phyloP scores from a whole-genome alignment of 2,329 filamentous ascomycete genomes.

The Beauveria brongniartii region DNA sequence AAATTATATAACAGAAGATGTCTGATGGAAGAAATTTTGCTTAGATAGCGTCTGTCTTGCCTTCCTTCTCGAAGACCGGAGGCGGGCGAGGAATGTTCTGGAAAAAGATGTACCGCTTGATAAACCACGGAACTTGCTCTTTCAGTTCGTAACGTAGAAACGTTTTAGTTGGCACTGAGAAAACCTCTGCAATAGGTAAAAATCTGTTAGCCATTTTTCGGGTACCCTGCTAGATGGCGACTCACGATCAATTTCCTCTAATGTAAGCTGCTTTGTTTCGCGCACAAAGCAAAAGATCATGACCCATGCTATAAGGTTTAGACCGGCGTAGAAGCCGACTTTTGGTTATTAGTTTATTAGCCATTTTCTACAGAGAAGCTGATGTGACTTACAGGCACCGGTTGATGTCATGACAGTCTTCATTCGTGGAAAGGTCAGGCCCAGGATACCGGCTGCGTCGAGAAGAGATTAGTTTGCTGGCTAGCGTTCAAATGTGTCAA shows the following conservation, averaged over 20 bases:
- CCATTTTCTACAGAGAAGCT: rapidly evolving
- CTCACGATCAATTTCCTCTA: conserved; percentile 30
- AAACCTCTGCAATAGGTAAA: conserved; percentile 20
- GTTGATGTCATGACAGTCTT: conserved; percentile 23
- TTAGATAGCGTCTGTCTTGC: neutral
- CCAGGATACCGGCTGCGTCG: conserved; percentile 36
- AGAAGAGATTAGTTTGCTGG: neutral
- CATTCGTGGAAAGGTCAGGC: conserved; percentile 46
- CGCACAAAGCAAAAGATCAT: conserved; percentile 40
- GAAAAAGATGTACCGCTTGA: conserved; percentile 29
- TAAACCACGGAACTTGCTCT: conserved; percentile 28
- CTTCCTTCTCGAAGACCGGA: conserved; percentile 18
- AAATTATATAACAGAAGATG: neutral
- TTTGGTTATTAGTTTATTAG: neutral
- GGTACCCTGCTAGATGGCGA: neutral
- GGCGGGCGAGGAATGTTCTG: conserved; percentile 25
- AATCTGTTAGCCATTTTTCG: neutral
- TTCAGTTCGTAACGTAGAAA: conserved; percentile 25
- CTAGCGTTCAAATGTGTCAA: neutral
- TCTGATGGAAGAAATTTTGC: too few species aligned
- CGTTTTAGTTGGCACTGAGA: conserved; percentile 23
- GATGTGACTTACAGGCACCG: conserved; percentile 20
- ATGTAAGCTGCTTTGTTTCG: conserved; percentile 38
- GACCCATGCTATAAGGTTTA: conserved; percentile 35
- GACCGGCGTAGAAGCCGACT: conserved; percentile 34